Evolutionary conservation across 1,284 basidiomycete species (phyloP).

Genomic region (Psilocybe mexicana): DNA sequence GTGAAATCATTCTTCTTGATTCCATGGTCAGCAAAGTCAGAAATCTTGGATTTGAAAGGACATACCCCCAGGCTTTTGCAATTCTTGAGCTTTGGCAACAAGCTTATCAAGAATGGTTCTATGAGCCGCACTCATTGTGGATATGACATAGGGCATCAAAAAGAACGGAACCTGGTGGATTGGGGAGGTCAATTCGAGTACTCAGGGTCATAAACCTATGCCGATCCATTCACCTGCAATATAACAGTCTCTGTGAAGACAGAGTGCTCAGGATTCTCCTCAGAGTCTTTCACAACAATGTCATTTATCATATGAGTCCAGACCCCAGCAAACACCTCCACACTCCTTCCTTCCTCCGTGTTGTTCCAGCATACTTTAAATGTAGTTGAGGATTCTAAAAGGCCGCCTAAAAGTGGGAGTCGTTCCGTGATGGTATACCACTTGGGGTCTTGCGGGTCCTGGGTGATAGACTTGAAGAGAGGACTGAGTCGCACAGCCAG

Average conservation of each 20-base stretch:
- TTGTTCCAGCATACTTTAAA: slow-evolving; percentile 29
- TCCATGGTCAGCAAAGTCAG: no score
- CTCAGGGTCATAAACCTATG: slow-evolving; percentile 1
- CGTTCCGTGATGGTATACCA: slow-evolving; percentile 37
- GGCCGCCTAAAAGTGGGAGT: slow-evolving; percentile 29
- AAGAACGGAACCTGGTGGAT: slow-evolving; percentile 23
- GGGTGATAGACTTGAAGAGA: slow-evolving; percentile 30
- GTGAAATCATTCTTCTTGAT: no score
- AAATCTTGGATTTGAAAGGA: no score
- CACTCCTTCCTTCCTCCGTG: slow-evolving; percentile 32
- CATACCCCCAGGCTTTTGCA: slow-evolving; percentile 17
- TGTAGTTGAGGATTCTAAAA: slow-evolving; percentile 26
- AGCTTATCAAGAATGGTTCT: slow-evolving; percentile 18
- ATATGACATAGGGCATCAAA: slow-evolving; percentile 26
- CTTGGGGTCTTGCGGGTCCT: slow-evolving; percentile 28
- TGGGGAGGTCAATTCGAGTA: neutral
- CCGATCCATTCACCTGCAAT: slow-evolving; percentile 26
- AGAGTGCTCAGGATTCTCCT: slow-evolving; percentile 20
- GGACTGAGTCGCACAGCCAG: slow-evolving; percentile 35
- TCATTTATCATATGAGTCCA: slow-evolving; percentile 32
- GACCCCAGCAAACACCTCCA: slow-evolving; percentile 31
- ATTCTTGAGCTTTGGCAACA: slow-evolving; percentile 16
- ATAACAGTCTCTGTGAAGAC: slow-evolving; percentile 30
- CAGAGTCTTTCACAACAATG: slow-evolving; percentile 28
- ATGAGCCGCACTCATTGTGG: slow-evolving; percentile 29